Conservation (phyloP, 2,329 filamentous ascomycete genomes). For the Chaetomium olivaceum region DNA sequence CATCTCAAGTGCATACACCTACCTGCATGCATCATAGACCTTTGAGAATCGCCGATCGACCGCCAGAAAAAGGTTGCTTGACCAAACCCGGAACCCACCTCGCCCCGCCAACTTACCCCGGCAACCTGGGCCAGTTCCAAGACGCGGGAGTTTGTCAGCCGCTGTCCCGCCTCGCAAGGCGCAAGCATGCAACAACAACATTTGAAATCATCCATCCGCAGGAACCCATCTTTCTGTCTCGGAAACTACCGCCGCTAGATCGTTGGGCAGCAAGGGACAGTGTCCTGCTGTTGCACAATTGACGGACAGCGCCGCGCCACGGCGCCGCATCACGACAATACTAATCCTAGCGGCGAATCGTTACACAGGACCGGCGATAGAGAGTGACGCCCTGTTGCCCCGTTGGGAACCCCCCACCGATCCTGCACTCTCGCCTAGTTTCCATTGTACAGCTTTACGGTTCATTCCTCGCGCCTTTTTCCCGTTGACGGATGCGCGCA, state of each 20-base stretch:
- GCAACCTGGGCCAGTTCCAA: background rate
- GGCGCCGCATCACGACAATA: constrained; percentile 10
- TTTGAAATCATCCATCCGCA: background rate
- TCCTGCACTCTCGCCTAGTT: background rate
- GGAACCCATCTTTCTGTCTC: background rate
- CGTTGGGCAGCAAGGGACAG: constrained; percentile 4
- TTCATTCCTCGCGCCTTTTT: background rate
- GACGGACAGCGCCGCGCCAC: constrained; percentile 6
- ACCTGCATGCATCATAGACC: background rate
- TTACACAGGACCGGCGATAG: constrained; percentile 6
- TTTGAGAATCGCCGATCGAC: background rate
- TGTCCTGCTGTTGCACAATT: constrained; percentile 3
- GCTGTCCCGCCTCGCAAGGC: background rate
- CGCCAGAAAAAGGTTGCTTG: background rate
- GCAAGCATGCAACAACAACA: background rate
- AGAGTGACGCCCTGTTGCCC: background rate
- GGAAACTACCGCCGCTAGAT: background rate
- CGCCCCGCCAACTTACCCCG: constrained; percentile 5
- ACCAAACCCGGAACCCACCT: background rate
- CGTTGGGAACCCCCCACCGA: constrained; percentile 1
- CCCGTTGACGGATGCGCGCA: constrained; percentile 5
- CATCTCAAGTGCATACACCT: background rate
- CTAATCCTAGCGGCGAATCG: constrained; percentile 4
- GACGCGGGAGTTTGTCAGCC: constrained; percentile 8
- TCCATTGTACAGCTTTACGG: background rate